Percentiles rank a stretch among this genome's conserved stretches.
Conservation (phyloP, 2,329 filamentous ascomycete genomes). For the Geosmithia putterillii region DNA sequence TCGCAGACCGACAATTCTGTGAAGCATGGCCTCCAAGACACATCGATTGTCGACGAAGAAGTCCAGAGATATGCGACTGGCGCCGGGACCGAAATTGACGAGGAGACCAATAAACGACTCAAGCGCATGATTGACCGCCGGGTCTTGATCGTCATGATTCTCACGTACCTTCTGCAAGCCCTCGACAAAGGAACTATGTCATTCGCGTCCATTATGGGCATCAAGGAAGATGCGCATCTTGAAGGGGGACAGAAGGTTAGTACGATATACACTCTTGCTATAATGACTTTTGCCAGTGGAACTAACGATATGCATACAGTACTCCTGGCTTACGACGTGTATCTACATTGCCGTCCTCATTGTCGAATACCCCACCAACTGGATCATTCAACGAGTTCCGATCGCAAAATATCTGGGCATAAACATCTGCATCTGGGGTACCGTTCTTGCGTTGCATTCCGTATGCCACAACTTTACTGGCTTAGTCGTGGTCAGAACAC, state of each 20-base stretch:
- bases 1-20: too few relatives aligned
- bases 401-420: conserved; percentile 55
- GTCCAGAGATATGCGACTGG: conserved; percentile 51
- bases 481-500: conserved; percentile 46
- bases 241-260: neutral
- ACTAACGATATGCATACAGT: conserved; percentile 27
- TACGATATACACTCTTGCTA: neutral
- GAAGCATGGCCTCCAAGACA: too few relatives aligned
- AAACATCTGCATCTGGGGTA: conserved; percentile 54
- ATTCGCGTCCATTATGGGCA: conserved; percentile 52
- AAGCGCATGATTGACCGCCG: conserved; percentile 54
- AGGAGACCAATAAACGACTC: conserved; percentile 47
- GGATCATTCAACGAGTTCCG: conserved; percentile 45
- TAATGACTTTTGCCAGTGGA: neutral
- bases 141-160: conserved; percentile 58
- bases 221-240: neutral
- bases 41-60: conserved; percentile 52
- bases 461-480: conserved; percentile 47
- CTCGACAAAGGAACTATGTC: conserved; percentile 57
- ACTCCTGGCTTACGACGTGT: conserved; percentile 60
- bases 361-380: conserved; percentile 62
- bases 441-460: conserved; percentile 46
- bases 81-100: conserved; percentile 38
- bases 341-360: conserved; percentile 61
- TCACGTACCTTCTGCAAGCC: conserved; percentile 61